Percentiles rank a stretch among this genome's conserved stretches.
These are phyloP conservation scores for Aspergillus aculeatus DNA, from an alignment of 2,329 filamentous ascomycete genomes.

Conservation along the genomic window DNA sequence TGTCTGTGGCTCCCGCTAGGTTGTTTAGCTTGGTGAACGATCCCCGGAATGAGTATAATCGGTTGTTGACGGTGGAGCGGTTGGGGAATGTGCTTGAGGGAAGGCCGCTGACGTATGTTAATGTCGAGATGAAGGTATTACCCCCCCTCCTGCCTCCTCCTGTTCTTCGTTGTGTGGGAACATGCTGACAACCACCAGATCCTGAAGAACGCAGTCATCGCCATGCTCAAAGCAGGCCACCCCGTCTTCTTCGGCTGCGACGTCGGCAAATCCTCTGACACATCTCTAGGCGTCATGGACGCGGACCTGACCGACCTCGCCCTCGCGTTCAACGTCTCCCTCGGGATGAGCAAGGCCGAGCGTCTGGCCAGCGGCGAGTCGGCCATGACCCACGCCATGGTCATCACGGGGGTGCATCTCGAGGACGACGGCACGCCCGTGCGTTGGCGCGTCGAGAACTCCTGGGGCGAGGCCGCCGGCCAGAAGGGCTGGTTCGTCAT, in stretches of 20 bases:
- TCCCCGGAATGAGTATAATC: conserved; percentile 71
- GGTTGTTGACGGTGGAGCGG: conserved; percentile 71
- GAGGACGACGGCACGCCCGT: conserved; percentile 62
- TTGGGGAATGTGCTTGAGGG: conserved; percentile 81
- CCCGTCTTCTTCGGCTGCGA: conserved; percentile 89
- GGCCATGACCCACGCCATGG: conserved; percentile 91
- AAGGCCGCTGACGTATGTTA: conserved; percentile 74
- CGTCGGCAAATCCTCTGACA: conserved; percentile 78
- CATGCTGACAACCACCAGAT: conserved; percentile 31
- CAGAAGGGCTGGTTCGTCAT: conserved; percentile 86
- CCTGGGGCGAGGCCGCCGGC: conserved; percentile 70
- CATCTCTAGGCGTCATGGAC: conserved; percentile 73
- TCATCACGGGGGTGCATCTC: conserved; percentile 80
- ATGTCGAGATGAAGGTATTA: conserved; percentile 63
- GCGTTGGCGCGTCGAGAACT: conserved; percentile 85
- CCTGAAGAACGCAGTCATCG: conserved; percentile 71
- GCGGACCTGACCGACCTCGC: conserved; percentile 73
- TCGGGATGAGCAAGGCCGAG: conserved; percentile 74
- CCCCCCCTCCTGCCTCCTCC: too few species aligned
- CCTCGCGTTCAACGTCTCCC: conserved; percentile 74
- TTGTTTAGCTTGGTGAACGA: conserved; percentile 83
- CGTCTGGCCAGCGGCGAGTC: conserved; percentile 72
- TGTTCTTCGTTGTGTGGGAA: neutral
- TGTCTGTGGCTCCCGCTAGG: conserved; percentile 10
- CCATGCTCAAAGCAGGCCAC: conserved; percentile 73